Conservation (phyloP, 2,329 filamentous ascomycete genomes). For the Diplodia mutila region DNA sequence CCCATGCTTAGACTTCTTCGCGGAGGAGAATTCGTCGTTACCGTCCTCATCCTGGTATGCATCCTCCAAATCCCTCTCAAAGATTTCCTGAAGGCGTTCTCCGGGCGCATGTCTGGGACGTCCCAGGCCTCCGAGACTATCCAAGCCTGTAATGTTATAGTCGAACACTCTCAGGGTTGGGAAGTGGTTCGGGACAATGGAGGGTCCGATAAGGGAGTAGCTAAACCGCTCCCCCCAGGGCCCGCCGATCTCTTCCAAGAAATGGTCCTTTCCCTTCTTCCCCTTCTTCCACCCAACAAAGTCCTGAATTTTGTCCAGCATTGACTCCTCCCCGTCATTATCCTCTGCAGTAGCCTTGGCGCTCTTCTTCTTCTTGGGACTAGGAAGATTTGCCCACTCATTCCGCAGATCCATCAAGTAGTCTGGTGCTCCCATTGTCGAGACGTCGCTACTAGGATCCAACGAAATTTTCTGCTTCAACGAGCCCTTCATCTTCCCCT, state of each 20-base stretch:
- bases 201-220: slow-evolving; percentile 78
- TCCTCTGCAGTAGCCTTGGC: neutral
- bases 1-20: slow-evolving; percentile 48
- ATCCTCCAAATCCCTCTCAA: slow-evolving; percentile 29
- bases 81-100: slow-evolving; percentile 31
- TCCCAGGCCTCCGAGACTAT: slow-evolving; percentile 39
- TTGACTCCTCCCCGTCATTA: slow-evolving; percentile 25
- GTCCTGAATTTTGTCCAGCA: slow-evolving; percentile 23
- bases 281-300: slow-evolving; percentile 29
- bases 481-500: slow-evolving; percentile 45
- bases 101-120: slow-evolving; percentile 37
- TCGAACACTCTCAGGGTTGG: slow-evolving; percentile 88
- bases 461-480: slow-evolving; percentile 12
- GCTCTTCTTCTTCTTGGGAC: slow-evolving; percentile 42
- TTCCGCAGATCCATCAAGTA: slow-evolving; percentile 80
- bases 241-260: slow-evolving; percentile 72
- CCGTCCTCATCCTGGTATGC: slow-evolving; percentile 44
- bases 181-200: slow-evolving; percentile 90
- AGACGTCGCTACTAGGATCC: slow-evolving; percentile 55
- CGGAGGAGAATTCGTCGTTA: slow-evolving; percentile 31
- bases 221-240: slow-evolving; percentile 84
- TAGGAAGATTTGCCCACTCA: slow-evolving; percentile 76
- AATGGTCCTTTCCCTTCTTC: slow-evolving; percentile 58
- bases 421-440: slow-evolving; percentile 68
- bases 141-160: slow-evolving; percentile 85